Base-by-base conservation (phyloP, 805 yeast species). In the Ascoidea tarda region DNA sequence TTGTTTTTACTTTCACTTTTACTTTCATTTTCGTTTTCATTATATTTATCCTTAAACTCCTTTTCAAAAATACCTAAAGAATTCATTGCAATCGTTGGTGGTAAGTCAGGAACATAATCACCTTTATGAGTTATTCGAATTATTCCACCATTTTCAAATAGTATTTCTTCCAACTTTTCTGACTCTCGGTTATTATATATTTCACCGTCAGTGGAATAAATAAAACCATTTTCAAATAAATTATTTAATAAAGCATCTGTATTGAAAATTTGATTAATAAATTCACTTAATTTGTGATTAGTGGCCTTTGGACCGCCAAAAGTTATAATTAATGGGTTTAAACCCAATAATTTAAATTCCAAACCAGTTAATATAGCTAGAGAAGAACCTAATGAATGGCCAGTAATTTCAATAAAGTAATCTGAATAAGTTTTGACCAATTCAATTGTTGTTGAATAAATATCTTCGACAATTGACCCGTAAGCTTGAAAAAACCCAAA, bases 321-420 rank as follows among this genome's bases (percentile, higher is more conserved):
- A 0, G 84, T 72, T n/a, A 82, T 63, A 1, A 82, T 76, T 44
- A 73, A 60, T 0, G 84, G 82, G 6, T 75, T 62, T 53, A 66
- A 67, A 0, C 87, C 88, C 60, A 75, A 57, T 21, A 78, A 59
- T 53, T 73, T 66, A 50, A 82, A 69, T 59, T 85, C 91, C 16
- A 78, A 69, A 0, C 85, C 91, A 5, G 78, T 72, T 33, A 86
- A 65, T 3, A 72, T 65, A 1, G 89, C 82, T 52, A 83, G 64
- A 0, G 89, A 89, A 6, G 82, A 95, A 3, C 89, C 90, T 47
- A 86, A 64, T 0, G 93, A 86, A 64, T 87, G 95, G 0, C 95
- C 95, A 1, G 79, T 67, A 1, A 82, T 70, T 5, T 76, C 71
- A 5, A 84, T 54, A 31, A 69, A 62, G 61, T 79, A 82, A 21